Base-by-base conservation (phyloP, 2,329 filamentous ascomycete genomes). In the Rutstroemia sp. region DNA sequence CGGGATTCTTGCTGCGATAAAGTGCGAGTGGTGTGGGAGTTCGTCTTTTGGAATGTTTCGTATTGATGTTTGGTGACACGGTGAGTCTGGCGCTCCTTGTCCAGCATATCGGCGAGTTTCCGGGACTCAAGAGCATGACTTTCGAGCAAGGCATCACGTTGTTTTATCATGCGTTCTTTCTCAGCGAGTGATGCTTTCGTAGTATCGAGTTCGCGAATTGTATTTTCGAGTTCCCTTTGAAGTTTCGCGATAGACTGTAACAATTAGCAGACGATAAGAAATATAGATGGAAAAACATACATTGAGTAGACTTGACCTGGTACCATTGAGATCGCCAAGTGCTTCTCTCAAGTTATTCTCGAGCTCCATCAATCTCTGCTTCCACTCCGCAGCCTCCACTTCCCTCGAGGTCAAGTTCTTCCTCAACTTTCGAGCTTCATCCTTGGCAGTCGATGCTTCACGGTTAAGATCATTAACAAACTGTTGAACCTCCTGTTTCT, bases 401-500 rank as follows among this genome's bases (percentile, higher is more conserved):
- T 97, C 92, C 54, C 90, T 85, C 49, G 85, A 85, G 12, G 86
- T 88, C 48, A 97, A 77, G 64, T 77, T 90, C 78, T 95, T 94
- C 67, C 90, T 87, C 62, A 97, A 76, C 66, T 82, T 83, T 61
- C 91, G 81, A 25, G 85, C 82, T 68, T 97, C 94, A 61, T 97
- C 94, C 74, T 94, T 95, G 61, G 90, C 85, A 27, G 80, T 79
- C 5, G 86, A 86, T 23, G 86, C 82, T 71, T 97, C 92, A 42
- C 85, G 80, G 69, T 96, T 97, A 63, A 97, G 85, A 62, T 96
- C 90, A 67, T 95, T 92, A 68, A 97, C 84, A 61, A 95, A 83
- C 71, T 92, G 88, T 73, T 97, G 92, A 52, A 95, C 88, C 69
- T 97, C 92, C 69, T 95, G 88, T 75, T 97, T 96, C 73, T 96